Conservation (phyloP, 2,329 filamentous ascomycete species). For the Cordyceps farinosa region DNA sequence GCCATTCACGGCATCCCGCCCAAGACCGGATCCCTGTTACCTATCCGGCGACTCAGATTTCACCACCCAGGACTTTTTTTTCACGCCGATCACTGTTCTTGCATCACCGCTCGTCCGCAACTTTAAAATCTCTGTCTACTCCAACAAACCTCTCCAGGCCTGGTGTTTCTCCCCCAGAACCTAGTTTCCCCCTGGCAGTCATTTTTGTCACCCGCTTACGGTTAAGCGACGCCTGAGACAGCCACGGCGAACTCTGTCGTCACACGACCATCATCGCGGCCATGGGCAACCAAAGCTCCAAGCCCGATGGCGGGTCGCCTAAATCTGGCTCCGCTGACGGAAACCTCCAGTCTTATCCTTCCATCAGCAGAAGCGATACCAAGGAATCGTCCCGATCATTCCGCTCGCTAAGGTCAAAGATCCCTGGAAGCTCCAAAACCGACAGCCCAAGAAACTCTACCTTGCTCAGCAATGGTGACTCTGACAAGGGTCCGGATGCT, state of each 20-base stretch:
- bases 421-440: constrained; percentile 66
- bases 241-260: constrained; percentile 20
- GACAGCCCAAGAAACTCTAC: constrained; percentile 81
- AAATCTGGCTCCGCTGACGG: constrained; percentile 45
- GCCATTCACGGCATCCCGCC: constrained; percentile 4
- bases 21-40: background rate
- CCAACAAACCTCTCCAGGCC: constrained; percentile 5
- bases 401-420: constrained; percentile 82
- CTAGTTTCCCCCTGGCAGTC: constrained; percentile 12
- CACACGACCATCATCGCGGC: constrained; percentile 21
- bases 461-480: constrained; percentile 60
- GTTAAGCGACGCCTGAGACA: constrained; percentile 31
- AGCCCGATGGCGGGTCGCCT: constrained; percentile 47
- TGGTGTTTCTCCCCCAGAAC: constrained; percentile 19
- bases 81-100: background rate
- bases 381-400: constrained; percentile 88
- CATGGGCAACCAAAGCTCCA: constrained; percentile 77
- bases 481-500: constrained; percentile 65
- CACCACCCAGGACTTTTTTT: constrained; percentile 2
- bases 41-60: constrained; percentile 8
- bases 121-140: background rate
- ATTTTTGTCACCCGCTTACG: constrained; percentile 21
- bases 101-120: constrained; percentile 5
- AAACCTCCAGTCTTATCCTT: constrained; percentile 76
- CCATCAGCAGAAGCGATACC: constrained; percentile 87